A percentile compares a stretch with the other conserved stretches of the same genome.
Evolutionary conservation across 1,284 basidiomycete species (phyloP).

Genomic region (Microbotryum scabiosae): DNA sequence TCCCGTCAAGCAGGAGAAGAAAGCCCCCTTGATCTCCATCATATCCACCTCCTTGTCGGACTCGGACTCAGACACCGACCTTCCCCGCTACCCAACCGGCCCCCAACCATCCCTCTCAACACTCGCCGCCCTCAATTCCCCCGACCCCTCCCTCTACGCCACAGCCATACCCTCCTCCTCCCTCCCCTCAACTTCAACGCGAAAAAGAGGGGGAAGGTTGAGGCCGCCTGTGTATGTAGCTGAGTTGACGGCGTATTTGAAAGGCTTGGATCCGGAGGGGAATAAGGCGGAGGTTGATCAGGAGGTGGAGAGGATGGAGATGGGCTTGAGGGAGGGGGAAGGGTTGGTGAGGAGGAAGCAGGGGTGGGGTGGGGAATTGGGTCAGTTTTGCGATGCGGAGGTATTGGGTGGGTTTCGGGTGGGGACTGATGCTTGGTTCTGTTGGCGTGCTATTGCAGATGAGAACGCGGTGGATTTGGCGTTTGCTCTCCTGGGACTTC

Average conservation of each 20-base stretch:
- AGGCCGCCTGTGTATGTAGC: conserved; percentile 39
- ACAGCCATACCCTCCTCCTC: conserved; percentile 17
- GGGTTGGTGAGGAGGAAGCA: conserved; percentile 70
- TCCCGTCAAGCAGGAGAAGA: conserved; percentile 8
- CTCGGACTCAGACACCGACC: conserved; percentile 18
- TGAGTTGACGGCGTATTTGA: conserved; percentile 38
- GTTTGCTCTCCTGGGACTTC: conserved; percentile 61
- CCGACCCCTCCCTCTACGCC: conserved; percentile 24
- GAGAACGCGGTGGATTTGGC: conserved; percentile 81
- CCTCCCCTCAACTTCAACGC: conserved; percentile 20
- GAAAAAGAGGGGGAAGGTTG: conserved; percentile 16
- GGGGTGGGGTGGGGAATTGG: conserved; percentile 72
- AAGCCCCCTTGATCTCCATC: conserved; percentile 24
- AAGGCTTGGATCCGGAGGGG: conserved; percentile 33
- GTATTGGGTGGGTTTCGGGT: not conserved
- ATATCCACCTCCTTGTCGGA: conserved; percentile 14
- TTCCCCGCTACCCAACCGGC: conserved; percentile 23
- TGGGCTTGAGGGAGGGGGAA: conserved; percentile 68
- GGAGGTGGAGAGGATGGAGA: conserved; percentile 64
- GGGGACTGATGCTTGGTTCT: not conserved
- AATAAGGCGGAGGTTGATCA: conserved; percentile 53
- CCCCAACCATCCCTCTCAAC: conserved; percentile 3
- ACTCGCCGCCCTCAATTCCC: conserved; percentile 13
- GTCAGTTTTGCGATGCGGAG: conserved; percentile 44
- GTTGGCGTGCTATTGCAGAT: conserved; percentile 45